Base-by-base conservation (phyloP, 2,329 filamentous ascomycete species). In the Clarireedia paspali region DNA sequence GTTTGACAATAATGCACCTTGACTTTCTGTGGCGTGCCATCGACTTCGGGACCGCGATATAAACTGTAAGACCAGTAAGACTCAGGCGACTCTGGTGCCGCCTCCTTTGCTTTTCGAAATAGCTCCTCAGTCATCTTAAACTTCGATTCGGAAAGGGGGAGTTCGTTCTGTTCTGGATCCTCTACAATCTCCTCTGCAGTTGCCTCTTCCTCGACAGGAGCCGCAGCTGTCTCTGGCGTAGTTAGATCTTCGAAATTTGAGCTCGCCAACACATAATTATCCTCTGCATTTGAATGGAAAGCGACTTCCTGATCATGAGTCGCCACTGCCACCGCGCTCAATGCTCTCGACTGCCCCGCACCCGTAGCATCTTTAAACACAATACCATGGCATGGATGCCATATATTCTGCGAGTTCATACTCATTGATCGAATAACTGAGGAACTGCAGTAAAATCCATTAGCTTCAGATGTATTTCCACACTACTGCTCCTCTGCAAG, bases 1-100 rank as follows among this genome's bases (percentile, higher is more conserved):
- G 76, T 86, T 49, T 74, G 83, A 74, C 90, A 95, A 70, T 96
- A 96, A 67, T 92, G 83, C 0, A 95, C 82, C 56, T 77, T 80
- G 47, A 89, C 81, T 50, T 76, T 78, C 42, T 80, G 68, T 15
- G 75, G 71, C 2, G 73, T 64, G 0, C 64, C 68, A 44, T 75
- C 44, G 47, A 58, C 60, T 2, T 64, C 60, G 45, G 78, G 70
- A 4, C 78, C 79, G 9, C 82, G 78, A 67, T 92, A 94, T 55
- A 90, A 70, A 1, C 66, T 74, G 68, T 91, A 81, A 1, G 79
- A 82, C 87, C 87, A 94, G 67, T 76, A 88, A 0, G 82, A 84
- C 48, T 70, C 71, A 9, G 57, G 65, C 0, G 74, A 72, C 9
- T 73, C 79, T 5, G 70, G 61, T 0, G 70, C 62, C 1, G 79